Evolutionary conservation across 2,329 filamentous ascomycete genomes (phyloP).

Genomic region (Ophiocordyceps camponoti-leonardi): DNA sequence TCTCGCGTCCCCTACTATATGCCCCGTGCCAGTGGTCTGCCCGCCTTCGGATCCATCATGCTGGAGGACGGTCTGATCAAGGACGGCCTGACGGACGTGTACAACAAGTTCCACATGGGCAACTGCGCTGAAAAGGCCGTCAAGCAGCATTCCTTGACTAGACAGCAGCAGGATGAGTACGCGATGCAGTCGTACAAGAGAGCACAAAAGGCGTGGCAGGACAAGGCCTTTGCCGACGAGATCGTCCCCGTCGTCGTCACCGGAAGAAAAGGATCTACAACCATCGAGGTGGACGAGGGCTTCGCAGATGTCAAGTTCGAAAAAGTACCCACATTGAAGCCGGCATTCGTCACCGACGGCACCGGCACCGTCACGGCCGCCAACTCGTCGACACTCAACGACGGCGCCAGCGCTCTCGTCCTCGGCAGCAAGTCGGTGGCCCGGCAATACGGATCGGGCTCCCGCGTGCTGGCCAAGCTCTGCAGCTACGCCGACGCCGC

Average conservation of each 20-base stretch:
- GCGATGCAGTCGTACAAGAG: slow-evolving; percentile 80
- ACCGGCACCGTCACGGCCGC: slow-evolving; percentile 86
- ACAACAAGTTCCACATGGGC: slow-evolving; percentile 95
- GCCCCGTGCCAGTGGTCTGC: slow-evolving; percentile 62
- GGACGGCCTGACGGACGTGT: slow-evolving; percentile 91
- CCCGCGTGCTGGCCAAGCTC: slow-evolving; percentile 73
- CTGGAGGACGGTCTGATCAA: slow-evolving; percentile 86
- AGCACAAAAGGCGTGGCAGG: slow-evolving; percentile 77
- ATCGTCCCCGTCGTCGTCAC: slow-evolving; percentile 77
- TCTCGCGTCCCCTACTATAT: slow-evolving; percentile 83
- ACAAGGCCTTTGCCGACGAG: slow-evolving; percentile 71
- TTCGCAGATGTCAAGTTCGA: slow-evolving; percentile 76
- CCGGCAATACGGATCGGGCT: slow-evolving; percentile 59
- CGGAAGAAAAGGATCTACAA: slow-evolving; percentile 62
- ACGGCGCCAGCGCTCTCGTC: slow-evolving; percentile 82
- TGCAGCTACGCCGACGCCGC: slow-evolving; percentile 79
- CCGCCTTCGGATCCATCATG: slow-evolving; percentile 73
- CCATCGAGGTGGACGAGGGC: slow-evolving; percentile 74
- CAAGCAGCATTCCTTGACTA: slow-evolving; percentile 65
- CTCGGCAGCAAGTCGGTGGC: slow-evolving; percentile 68
- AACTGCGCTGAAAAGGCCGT: slow-evolving; percentile 91
- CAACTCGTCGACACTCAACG: slow-evolving; percentile 87
- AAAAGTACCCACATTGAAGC: slow-evolving; percentile 73
- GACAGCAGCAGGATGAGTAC: slow-evolving; percentile 82
- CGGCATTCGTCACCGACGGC: slow-evolving; percentile 74